Base-by-base conservation (phyloP, 2,329 filamentous ascomycete genomes). In the Sphaceloma murrayae region DNA sequence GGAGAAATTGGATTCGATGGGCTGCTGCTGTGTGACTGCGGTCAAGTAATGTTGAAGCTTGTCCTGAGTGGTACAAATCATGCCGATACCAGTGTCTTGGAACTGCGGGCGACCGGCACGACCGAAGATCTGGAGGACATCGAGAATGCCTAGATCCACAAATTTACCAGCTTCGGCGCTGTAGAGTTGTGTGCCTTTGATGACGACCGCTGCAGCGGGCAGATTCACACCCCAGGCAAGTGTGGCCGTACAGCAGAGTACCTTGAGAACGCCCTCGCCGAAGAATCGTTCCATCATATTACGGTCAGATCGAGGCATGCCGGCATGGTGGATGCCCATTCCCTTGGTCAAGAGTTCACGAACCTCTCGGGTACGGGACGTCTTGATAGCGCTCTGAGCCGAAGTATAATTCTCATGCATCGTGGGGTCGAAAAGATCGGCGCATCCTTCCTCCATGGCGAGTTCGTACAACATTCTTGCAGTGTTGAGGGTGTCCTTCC, bases 201-300 rank as follows among this genome's bases (percentile, higher is more conserved):
- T 98, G 43, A 98, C 76, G 40, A 98, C 91, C 0, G 91, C 93
- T 0, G 91, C 91, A 24, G 91, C 91, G 1, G 91, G 91, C 63
- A 98, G 76, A 63, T 98, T 98, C 59, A 98, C 89, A 78, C 91
- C 91, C 91, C 91, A 98, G 1, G 91, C 91, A 18, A 98, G 73
- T 1, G 91, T 98, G 8, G 91, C 91, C 2, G 91, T 98, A 77
- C 93, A 98, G 70, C 89, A 96, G 16, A 98, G 80, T 1, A 98
- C 88, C 62, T 91, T 94, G 54, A 96, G 75, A n/a, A 96, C 81
- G 18, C 91, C 93, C 53, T 93, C 82, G 3, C 73, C 77, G 54
- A 98, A 98, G 11, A 96, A 73, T 13, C 85, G 78, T 62, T 98
- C 93, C 70, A 95, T 86, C n/a, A 95, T 67, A 54, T 98, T 98